Percentiles rank a stretch among this genome's conserved stretches.
phyloP scores from a whole-genome alignment of 2,329 filamentous ascomycete genomes.

The Ceratocystis harringtonii region DNA sequence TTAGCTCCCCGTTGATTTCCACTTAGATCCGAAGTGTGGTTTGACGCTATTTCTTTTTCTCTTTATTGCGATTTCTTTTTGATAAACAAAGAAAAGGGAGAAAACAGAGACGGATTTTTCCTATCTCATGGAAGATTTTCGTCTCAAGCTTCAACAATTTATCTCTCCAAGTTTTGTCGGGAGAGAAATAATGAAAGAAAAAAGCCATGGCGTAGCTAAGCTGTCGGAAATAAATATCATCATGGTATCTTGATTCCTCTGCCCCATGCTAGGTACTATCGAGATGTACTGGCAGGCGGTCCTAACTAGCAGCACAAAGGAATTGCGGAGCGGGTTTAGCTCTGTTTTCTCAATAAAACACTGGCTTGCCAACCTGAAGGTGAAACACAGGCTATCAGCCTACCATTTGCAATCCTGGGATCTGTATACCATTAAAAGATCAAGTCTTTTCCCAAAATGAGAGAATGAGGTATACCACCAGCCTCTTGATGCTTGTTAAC shows the following conservation, averaged over 20 bases:
- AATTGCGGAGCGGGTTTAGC: background rate
- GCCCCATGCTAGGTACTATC: background rate
- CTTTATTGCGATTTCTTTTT: too few species aligned
- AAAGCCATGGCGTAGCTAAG: background rate
- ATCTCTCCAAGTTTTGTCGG: background rate
- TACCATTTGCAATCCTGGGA: background rate
- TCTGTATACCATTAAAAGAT: background rate
- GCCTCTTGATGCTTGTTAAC: background rate
- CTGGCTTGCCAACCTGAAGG: slow-evolving; percentile 4
- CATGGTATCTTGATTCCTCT: background rate
- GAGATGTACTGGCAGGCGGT: background rate
- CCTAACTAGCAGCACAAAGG: background rate
- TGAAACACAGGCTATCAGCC: slow-evolving; percentile 1
- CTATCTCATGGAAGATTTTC: background rate
- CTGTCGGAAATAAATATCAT: background rate
- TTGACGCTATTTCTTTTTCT: background rate
- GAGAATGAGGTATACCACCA: background rate
- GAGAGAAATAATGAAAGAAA: too few species aligned
- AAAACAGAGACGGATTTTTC: too few species aligned
- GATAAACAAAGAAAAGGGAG: too few species aligned
- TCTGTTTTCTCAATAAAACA: background rate
- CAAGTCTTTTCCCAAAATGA: background rate
- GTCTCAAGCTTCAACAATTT: background rate
- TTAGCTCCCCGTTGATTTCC: slow-evolving; percentile 1
- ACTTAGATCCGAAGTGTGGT: background rate